Percentiles rank a stretch among this genome's conserved stretches.
These are phyloP conservation scores for Toxoplasma gondii DNA, from an alignment of 169 alveolate species.

Conservation along the genomic window DNA sequence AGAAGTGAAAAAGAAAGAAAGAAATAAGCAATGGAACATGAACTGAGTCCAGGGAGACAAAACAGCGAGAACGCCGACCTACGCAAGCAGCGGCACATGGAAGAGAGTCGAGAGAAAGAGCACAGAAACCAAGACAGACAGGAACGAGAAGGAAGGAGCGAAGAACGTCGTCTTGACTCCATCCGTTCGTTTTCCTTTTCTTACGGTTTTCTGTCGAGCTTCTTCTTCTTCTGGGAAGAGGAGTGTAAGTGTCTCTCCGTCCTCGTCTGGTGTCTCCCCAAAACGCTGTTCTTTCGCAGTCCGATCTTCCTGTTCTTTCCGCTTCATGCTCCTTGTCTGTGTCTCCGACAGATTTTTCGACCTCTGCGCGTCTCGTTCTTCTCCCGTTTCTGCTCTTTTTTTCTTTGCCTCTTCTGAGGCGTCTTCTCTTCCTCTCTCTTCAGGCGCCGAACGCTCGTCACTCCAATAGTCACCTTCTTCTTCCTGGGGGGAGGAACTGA, in stretches of 20 bases:
- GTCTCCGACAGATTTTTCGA: neutral
- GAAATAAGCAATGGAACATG: too few species aligned
- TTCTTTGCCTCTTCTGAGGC: neutral
- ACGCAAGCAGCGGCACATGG: too few species aligned
- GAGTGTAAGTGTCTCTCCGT: neutral
- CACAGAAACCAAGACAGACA: neutral
- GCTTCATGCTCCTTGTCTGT: neutral
- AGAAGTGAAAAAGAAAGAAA: neutral
- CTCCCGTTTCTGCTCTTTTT: neutral
- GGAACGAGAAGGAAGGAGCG: neutral
- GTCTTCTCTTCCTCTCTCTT: neutral
- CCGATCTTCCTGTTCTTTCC: neutral
- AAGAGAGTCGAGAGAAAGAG: neutral
- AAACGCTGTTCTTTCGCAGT: neutral
- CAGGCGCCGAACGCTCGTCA: neutral
- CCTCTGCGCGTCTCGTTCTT: neutral
- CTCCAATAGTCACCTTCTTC: neutral
- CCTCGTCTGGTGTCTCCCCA: neutral
- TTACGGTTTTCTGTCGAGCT: neutral
- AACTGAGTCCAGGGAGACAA: neutral
- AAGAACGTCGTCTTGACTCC: neutral
- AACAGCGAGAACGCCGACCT: neutral
- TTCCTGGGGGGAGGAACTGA: neutral
- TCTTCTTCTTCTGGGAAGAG: slow-evolving; percentile 37
- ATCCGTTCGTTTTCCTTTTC: neutral